These are phyloP conservation scores for Hemileia vastatrix DNA, from an alignment of 1,284 basidiomycete species.

Conservation along the genomic window DNA sequence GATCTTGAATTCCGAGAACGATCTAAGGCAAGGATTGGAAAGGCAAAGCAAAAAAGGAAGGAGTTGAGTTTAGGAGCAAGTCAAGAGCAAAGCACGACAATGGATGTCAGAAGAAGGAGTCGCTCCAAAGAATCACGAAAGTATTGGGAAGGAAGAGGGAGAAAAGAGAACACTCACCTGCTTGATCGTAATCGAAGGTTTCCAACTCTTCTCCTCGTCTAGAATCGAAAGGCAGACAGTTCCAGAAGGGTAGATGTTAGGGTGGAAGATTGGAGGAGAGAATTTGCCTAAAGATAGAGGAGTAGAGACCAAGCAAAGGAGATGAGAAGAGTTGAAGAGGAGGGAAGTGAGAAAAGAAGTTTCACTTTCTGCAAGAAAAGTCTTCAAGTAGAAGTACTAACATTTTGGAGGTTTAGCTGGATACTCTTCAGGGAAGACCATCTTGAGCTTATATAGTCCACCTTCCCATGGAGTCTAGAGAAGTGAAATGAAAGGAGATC, in stretches of 20 bases:
- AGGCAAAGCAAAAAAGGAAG: background rate
- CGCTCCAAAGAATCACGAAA: constrained; percentile 6
- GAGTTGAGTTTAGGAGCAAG: constrained; percentile 15
- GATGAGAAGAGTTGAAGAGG: background rate
- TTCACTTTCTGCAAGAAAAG: background rate
- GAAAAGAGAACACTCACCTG: constrained; percentile 55
- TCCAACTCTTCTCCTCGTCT: constrained; percentile 98
- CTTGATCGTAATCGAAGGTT: constrained; percentile 96
- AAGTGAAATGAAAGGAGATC: background rate
- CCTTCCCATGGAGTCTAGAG: constrained; percentile 88
- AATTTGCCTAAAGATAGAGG: constrained; percentile 70
- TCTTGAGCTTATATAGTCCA: constrained; percentile 81
- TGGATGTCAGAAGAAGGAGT: background rate
- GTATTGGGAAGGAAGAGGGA: background rate
- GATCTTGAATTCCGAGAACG: constrained; percentile 83
- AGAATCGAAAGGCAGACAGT: constrained; percentile 96
- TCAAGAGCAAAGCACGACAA: too few relatives aligned
- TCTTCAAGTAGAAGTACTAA: constrained; percentile 45
- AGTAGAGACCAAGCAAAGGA: constrained; percentile 5
- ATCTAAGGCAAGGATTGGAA: constrained; percentile 54
- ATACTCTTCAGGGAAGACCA: constrained; percentile 93
- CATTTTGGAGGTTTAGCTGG: constrained; percentile 93
- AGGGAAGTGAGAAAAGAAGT: constrained; percentile 14
- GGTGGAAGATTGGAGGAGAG: constrained; percentile 87
- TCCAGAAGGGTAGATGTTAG: constrained; percentile 96